Evolutionary conservation across 1,284 basidiomycete species (phyloP), one percentile per base, ranked within the genome.

Genomic region (Pyrrhoderma lamaoense): DNA sequence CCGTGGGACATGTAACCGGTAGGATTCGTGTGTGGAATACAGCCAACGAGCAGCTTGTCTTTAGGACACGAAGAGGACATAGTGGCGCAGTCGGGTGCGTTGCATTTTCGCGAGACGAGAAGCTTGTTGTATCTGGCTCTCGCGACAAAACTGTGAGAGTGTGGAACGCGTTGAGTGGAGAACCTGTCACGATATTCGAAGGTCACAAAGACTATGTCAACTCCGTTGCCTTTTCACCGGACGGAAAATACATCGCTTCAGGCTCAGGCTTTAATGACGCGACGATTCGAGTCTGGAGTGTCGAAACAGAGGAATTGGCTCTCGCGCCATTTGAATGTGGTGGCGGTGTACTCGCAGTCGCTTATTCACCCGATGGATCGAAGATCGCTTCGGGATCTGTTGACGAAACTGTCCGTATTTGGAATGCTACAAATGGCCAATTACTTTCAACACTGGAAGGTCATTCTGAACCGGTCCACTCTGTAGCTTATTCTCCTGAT

Each of bases 311-410:
- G 27, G 27, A 5, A 5, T 5, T 31, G 5, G 27, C 7, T 5
- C 27, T 11, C 5, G 5, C 11, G 27, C 5, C 27, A 31, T 5
- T 5, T 5, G 11, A 31, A n/a, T n/a, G n/a, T n/a, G 7, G 27
- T 5, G 11, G 11, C 5, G 27, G 27, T 11, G 27, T 46, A 9
- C 0, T 7, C 3, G 9, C 23, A 11, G 34, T 11, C 2, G 21
- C 23, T 11, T 34, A 16, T 35, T 46, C 45, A 31, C 22, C 45
- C 1, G 45, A 46, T 35, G 47, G 47, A 13, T 38, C 22, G 18
- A 38, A 27, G 18, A 50, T 39, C 19, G 47, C 27, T 8, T 40
- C 38, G 4, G 90, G 91, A 36, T 76, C 94, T 8, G 93, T 97
- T 31, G 11, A 11, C 61, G 73, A 76, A 16, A 92, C 89, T 1